Percentiles rank a stretch among this genome's conserved stretches.
These are phyloP conservation scores for Coemansia sp. DNA, from an alignment of 192 early-diverging fungal species.

Conservation along the genomic window DNA sequence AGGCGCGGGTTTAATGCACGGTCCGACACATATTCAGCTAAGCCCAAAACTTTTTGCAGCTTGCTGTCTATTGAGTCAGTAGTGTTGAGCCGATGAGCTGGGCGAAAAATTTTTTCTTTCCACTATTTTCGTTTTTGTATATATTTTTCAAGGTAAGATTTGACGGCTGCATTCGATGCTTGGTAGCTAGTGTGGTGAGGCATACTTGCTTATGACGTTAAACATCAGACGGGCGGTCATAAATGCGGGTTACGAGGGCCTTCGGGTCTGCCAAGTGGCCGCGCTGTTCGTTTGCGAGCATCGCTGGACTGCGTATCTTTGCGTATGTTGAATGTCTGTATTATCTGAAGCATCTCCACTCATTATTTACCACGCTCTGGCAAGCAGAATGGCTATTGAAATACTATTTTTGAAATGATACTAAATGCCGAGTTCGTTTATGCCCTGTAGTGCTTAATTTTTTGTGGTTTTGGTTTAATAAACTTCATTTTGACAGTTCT, in stretches of 20 bases:
- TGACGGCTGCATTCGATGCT: too few relatives aligned
- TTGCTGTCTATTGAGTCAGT: background rate
- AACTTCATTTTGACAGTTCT: too few relatives aligned
- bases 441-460: too few relatives aligned
- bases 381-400: too few relatives aligned
- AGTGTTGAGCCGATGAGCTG: conserved; percentile 6
- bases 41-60: background rate
- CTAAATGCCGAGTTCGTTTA: too few relatives aligned
- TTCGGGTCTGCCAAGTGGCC: conserved; percentile 45
- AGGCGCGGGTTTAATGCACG: background rate
- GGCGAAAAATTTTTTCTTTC: conserved; percentile 8
- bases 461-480: too few relatives aligned
- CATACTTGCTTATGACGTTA: conserved; percentile 38
- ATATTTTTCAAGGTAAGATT: too few relatives aligned
- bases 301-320: conserved; percentile 45
- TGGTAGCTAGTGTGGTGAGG: background rate
- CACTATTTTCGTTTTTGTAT: background rate
- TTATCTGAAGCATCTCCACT: conserved; percentile 37
- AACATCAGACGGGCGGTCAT: conserved; percentile 53
- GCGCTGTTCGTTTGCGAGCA: conserved; percentile 5
- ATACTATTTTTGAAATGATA: too few relatives aligned
- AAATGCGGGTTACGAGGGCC: conserved; percentile 40
- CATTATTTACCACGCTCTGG: too few relatives aligned
- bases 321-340: conserved; percentile 54
- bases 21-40: background rate